phyloP scores from a whole-genome alignment of 805 yeast genomes.

The Peterozyma xylosa region DNA sequence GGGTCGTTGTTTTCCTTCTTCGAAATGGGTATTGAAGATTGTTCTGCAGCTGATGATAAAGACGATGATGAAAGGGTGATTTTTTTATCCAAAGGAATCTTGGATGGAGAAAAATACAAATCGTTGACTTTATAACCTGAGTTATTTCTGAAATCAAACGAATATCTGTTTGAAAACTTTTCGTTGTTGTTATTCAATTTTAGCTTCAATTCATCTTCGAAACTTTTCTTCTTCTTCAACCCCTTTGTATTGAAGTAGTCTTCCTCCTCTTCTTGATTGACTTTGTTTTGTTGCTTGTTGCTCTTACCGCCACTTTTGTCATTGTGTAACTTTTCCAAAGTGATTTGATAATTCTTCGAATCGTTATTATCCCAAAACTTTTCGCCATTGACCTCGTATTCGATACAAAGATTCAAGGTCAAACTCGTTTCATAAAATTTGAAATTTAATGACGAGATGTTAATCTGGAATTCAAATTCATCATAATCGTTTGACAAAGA shows the following conservation, averaged over 20 bases:
- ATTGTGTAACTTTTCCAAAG: constrained; percentile 16
- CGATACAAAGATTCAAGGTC: constrained; percentile 30
- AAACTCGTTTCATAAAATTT: constrained; percentile 17
- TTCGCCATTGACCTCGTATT: constrained; percentile 24
- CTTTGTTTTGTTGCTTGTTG: too few relatives aligned
- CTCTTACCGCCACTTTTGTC: neutral
- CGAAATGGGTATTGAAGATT: too few relatives aligned
- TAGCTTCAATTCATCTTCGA: constrained; percentile 7
- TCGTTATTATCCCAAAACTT: constrained; percentile 34
- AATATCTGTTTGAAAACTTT: constrained; percentile 7
- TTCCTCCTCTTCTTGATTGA: too few relatives aligned
- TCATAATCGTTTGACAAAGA: constrained; percentile 23
- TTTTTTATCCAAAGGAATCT: neutral
- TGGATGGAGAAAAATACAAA: constrained; percentile 5
- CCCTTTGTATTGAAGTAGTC: neutral
- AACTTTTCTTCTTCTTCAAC: constrained; percentile 3
- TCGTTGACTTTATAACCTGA: constrained; percentile 7
- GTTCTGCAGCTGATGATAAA: neutral
- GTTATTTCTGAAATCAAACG: constrained; percentile 10
- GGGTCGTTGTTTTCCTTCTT: too few relatives aligned
- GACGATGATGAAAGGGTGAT: neutral
- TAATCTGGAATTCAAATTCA: constrained; percentile 42
- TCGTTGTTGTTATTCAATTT: constrained; percentile 3
- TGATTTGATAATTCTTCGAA: constrained; percentile 27
- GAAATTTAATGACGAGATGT: constrained; percentile 26